Evolutionary conservation across 148 eudicot genomes (phyloP), one percentile per base, ranked within the genome.

Genomic region (Vaccinium myrtillus): DNA sequence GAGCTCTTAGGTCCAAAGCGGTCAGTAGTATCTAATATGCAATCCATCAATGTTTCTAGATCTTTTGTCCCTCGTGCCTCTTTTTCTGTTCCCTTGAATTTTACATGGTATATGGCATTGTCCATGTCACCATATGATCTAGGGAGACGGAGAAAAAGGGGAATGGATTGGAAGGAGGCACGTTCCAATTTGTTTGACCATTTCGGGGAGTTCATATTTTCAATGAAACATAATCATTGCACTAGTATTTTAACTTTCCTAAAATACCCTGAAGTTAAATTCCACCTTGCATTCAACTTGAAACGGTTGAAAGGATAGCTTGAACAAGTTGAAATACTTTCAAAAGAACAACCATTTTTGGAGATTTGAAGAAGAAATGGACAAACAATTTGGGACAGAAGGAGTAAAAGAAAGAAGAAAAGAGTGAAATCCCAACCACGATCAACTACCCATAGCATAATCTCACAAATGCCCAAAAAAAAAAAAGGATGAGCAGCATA

Each of bases 401-500:
- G 63, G 14, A 12, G 4, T 15, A 77, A 77, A 77, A 43, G 46
- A 43, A 43, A 43, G 46, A 77, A 77, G 6, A n/a, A 77, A 53
- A 49, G 13, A 16, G 1, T 18, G 46, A 13, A 54, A 51, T 53
- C 27, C 46, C 19, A 30, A 51, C 32, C 18, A 25, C 43, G 59
- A 79, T 32, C 19, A 30, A 51, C 32, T 8, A 25, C 43, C 59
- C 59, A 51, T 50, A 16, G 32, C 49, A 79, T 78, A 8, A 39
- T 15, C 56, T 54, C 6, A 59, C 9, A 0, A 13, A 16, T 0
- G n/a, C 10, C 0, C 32, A 8, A 65, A 27, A 69, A 25, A 79
- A 27, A 25, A 56, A 63, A 3, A 3, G 46, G 23, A 65, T 18
- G 46, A 55, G 49, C 15, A 82, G 32, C 86, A 90, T 87, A 97